A percentile compares a stretch with the other conserved stretches of the same genome.
phyloP scores from a whole-genome alignment of 768 basidiomycete species.

The Melanogaster broomeanus region DNA sequence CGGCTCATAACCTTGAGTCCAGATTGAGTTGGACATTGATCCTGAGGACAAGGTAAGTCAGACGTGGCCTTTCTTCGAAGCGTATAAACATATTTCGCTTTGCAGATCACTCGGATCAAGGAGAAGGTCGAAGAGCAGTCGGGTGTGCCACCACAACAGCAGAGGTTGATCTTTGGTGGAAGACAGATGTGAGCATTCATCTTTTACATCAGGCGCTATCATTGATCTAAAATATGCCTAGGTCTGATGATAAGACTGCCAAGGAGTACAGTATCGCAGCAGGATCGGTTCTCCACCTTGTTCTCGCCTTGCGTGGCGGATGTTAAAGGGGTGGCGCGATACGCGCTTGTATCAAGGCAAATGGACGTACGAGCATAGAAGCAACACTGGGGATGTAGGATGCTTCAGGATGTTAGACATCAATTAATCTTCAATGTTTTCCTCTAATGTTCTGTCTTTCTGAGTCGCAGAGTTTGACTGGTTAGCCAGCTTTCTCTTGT shows the following conservation, averaged over 20 bases:
- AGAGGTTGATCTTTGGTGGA: conserved; percentile 90
- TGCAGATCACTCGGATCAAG: conserved; percentile 89
- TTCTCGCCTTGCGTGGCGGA: conserved; percentile 94
- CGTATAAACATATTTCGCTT: not conserved
- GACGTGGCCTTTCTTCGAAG: not conserved
- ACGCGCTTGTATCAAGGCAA: conserved; percentile 14
- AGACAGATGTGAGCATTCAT: conserved; percentile 80
- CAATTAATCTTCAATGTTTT: conserved; percentile 25
- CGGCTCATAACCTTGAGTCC: conserved; percentile 13
- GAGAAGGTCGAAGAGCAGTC: conserved; percentile 99
- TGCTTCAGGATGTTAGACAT: conserved; percentile 31
- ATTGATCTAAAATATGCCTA: conserved; percentile 30
- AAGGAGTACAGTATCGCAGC: conserved; percentile 81
- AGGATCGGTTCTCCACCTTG: conserved; percentile 90
- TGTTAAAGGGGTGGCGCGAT: conserved; percentile 35
- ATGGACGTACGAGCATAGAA: conserved; percentile 27
- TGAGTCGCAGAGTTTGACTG: not conserved
- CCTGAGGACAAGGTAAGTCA: conserved; percentile 74
- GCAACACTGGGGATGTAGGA: conserved; percentile 17
- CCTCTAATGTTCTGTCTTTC: not conserved
- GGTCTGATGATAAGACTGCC: conserved; percentile 91
- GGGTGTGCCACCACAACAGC: conserved; percentile 95
- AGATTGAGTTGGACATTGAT: conserved; percentile 97
- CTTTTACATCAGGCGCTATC: not conserved
- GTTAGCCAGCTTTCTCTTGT: conserved; percentile 1